Conservation (phyloP, 257 asterid species). For the Fraxinus americana region DNA sequence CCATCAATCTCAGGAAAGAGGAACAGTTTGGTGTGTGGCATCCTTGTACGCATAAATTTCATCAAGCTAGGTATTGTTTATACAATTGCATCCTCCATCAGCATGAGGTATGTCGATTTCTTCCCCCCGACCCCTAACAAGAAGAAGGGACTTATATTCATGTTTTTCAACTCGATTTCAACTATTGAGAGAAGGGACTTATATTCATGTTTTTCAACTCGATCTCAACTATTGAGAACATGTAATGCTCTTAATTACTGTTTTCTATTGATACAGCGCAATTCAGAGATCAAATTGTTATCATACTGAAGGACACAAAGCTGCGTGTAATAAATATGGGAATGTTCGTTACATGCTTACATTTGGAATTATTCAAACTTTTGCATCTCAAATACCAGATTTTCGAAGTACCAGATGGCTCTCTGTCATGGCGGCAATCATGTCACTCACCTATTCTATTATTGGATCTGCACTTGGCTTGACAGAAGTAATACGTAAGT, state of each 20-base stretch:
- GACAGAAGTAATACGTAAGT: conserved; percentile 60
- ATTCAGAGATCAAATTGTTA: conserved; percentile 76
- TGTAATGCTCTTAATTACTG: neutral
- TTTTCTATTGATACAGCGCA: conserved; percentile 54
- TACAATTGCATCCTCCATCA: conserved; percentile 59
- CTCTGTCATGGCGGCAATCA: conserved; percentile 69
- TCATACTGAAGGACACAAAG: conserved; percentile 69
- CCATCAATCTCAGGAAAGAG: conserved; percentile 47
- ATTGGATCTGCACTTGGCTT: conserved; percentile 77
- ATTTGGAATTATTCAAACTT: conserved; percentile 60
- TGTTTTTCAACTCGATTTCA: too few species aligned
- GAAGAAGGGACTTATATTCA: neutral
- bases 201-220: neutral
- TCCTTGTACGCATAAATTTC: conserved; percentile 43
- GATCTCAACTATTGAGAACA: neutral
- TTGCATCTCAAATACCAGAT: conserved; percentile 80
- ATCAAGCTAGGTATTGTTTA: conserved; percentile 63
- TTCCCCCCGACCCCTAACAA: neutral
- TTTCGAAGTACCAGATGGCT: conserved; percentile 75
- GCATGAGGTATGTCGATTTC: conserved; percentile 47
- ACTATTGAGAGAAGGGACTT: neutral
- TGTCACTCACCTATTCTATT: conserved; percentile 72
- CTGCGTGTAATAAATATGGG: conserved; percentile 39
- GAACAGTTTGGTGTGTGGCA: conserved; percentile 50
- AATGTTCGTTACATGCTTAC: conserved; percentile 47